Conservation (phyloP, 2,329 filamentous ascomycete species). For the Aspergillus spinulosporus region DNA sequence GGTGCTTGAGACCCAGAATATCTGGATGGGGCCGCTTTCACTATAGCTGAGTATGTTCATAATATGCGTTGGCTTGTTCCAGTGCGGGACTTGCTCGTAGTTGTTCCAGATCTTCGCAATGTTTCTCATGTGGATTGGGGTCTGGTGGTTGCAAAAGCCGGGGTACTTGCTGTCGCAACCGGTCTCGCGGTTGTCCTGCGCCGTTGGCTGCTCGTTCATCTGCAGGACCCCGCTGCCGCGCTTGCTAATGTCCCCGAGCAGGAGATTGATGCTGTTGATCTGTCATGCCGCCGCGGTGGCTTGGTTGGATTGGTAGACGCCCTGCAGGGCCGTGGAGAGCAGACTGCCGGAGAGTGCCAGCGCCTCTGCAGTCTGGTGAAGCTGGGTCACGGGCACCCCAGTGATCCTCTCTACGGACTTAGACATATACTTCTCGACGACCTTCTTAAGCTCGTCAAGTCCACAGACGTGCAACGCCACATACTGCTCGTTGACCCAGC, state of each 20-base stretch:
- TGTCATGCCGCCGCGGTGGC: conserved; percentile 43
- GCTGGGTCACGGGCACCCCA: conserved; percentile 31
- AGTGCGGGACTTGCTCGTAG: conserved; percentile 37
- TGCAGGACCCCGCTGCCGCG: conserved; percentile 40
- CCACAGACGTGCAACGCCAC: conserved; percentile 33
- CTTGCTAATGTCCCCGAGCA: conserved; percentile 38
- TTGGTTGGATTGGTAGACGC: conserved; percentile 45
- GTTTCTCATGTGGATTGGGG: conserved; percentile 38
- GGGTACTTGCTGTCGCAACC: conserved; percentile 44
- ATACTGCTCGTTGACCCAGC: conserved; percentile 37
- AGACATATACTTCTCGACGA: conserved; percentile 35
- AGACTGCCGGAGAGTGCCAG: conserved; percentile 35
- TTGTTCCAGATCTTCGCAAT: conserved; percentile 42
- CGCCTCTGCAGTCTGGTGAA: conserved; percentile 36
- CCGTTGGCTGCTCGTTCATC: conserved; percentile 45
- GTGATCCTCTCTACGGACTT: conserved; percentile 38
- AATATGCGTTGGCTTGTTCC: conserved; percentile 42
- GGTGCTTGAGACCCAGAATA: conserved; percentile 43
- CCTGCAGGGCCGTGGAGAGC: conserved; percentile 42
- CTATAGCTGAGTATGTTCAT: conserved; percentile 41
- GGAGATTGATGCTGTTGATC: conserved; percentile 46
- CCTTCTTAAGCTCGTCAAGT: conserved; percentile 28
- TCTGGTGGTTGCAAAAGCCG: conserved; percentile 39
- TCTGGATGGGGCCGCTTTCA: conserved; percentile 35
- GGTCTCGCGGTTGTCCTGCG: conserved; percentile 43